Base-by-base conservation (phyloP, 768 basidiomycete genomes). In the Naganishia vishniacii region DNA sequence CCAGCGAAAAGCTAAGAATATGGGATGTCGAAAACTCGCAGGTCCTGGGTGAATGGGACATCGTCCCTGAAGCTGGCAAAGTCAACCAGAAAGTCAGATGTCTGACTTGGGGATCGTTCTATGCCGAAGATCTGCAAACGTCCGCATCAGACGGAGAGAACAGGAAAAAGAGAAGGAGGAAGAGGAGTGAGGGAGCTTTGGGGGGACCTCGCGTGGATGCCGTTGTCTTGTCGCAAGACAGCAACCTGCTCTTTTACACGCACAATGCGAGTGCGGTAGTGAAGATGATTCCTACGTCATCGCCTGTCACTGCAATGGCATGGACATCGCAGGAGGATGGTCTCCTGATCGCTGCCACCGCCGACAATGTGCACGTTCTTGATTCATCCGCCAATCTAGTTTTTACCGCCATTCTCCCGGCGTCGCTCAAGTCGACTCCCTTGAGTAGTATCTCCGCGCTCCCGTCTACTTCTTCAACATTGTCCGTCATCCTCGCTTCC, bases 41-140 rank as follows among this genome's bases (percentile, higher is more conserved):
- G 23, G 68, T 77, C 23, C 58, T 72, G 18, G 64, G 69, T 13
- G 73, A 77, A 60, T 75, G 71, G 72, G 73, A 75, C 45, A 47
- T 75, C 18, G 67, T 69, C 20, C 73, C 69, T 15, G 18, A 64
- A 64, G 40, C 48, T 58, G 37, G 31, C 23, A 44, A 42, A 26
- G 18, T 25, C 25, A 51, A 65, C 9, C 28, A 40, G 31, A 59
- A 49, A 26, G 59, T 60, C n/a, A 48, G 40, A 31, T 25, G 40
- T 5, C n/a, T 65, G 31, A 20, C 41, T 32, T 65, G 64, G 64
- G 64, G 45, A 6, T 44, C 28, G 15, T 32, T 60, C 23, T 32
- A 25, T 16, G 47, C 58, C 28, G 56, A 44, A 18, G 41, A 48
- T 31, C 12, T 49, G 29, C 23, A 40, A 6, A 47, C 37, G 18